Percentiles rank a stretch among this genome's conserved stretches.
Conservation (phyloP, 306 rosid species). For the Begonia fuchsioides region DNA sequence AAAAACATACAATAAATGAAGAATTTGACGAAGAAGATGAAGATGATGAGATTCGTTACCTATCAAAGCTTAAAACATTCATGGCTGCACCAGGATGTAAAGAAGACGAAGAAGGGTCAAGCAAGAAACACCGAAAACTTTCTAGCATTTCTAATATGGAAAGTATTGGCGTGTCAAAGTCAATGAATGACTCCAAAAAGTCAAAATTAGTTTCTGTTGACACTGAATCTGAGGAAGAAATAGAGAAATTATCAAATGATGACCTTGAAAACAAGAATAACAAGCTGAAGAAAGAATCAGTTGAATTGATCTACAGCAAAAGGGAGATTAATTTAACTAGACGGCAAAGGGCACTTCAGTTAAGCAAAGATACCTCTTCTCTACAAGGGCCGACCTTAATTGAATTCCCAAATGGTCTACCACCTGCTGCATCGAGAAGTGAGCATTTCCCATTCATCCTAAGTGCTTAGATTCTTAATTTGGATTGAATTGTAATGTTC, state of each 20-base stretch:
- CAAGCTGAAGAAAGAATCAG: constrained; percentile 22
- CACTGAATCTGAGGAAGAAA: constrained; percentile 5
- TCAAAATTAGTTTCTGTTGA: constrained; percentile 2
- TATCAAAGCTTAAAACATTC: constrained; percentile 18
- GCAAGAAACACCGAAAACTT: constrained; percentile 69
- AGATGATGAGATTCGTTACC: constrained; percentile 25
- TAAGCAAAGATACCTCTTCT: constrained; percentile 14
- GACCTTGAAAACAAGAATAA: too few relatives aligned
- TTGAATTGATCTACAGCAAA: constrained; percentile 7
- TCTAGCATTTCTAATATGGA: constrained; percentile 55
- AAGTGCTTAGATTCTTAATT: constrained; percentile 3
- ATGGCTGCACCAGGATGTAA: constrained; percentile 25
- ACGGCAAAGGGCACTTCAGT: constrained; percentile 20
- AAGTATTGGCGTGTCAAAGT: too few relatives aligned
- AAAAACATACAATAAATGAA: constrained; percentile 14
- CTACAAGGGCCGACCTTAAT: constrained; percentile 14
- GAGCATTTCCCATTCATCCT: constrained; percentile 6
- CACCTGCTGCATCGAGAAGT: constrained; percentile 23
- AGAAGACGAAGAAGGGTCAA: constrained; percentile 63
- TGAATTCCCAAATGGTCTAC: constrained; percentile 12
- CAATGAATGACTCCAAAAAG: constrained; percentile 21
- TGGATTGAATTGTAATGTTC: constrained; percentile 8
- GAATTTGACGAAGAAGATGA: constrained; percentile 16
- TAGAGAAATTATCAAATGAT: constrained; percentile 16
- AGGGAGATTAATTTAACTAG: constrained; percentile 14